Base-by-base conservation (phyloP, 1,284 basidiomycete species). In the Grifola frondosa region DNA sequence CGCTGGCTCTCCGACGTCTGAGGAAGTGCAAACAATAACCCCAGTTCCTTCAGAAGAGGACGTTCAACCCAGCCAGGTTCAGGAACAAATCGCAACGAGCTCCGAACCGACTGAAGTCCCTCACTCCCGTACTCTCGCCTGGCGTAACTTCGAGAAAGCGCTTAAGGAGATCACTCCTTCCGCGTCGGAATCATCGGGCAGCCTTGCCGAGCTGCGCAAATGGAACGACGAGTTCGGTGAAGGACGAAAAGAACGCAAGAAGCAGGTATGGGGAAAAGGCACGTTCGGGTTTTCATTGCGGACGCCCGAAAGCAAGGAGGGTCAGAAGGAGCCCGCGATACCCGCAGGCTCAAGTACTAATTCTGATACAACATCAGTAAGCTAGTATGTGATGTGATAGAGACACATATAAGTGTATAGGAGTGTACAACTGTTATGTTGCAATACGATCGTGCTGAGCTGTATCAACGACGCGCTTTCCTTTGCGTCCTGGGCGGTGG, bases 201-300 rank as follows among this genome's bases (percentile, higher is more conserved):
- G 79, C 36, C 75, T 95, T 30, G 71, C 85, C 3, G 91, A 91
- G 50, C 69, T 95, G 49, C 79, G 90, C 35, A 91, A 86, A 66
- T 96, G 91, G 91, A 92, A 94, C 48, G 87, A 92, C 32, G 87
- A 93, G 62, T 95, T 92, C 62, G 92, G 91, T 22, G 91, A 94
- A 59, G 88, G 87, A 5, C 71, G 77, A 23, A 78, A 73, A 57
- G 73, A 73, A 46, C 77, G 75, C 56, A 80, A 75, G 45, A 71
- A 75, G 57, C 75, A 79, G 53, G 80, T 85, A 31, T 88, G 84
- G 85, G 84, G 86, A 16, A 84, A 80, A 61, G 86, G 80, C 40
- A 69, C 70, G 42, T 88, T 89, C 57, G 87, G 88, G 22, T 90
- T 90, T 61, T 73, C 56, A 8, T 46, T 54, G 6, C 48, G 57